These are phyloP conservation scores for Albatrellus sp. DNA, from an alignment of 1,284 basidiomycete species.

Conservation along the genomic window DNA sequence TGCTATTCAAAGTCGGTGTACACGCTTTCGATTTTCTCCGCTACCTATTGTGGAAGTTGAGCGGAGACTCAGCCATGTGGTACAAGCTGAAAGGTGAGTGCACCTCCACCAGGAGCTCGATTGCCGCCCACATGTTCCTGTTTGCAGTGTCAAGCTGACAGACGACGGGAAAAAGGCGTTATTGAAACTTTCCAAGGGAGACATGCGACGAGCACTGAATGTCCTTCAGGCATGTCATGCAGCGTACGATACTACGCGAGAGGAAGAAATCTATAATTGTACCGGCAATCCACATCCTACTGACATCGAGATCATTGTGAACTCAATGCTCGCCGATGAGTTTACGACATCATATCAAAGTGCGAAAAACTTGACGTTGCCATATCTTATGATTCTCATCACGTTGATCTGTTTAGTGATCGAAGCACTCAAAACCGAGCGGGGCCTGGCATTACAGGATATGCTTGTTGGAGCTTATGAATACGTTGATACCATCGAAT, in stretches of 20 bases:
- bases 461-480: conserved; percentile 91
- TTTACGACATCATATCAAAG: conserved; percentile 88
- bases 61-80: conserved; percentile 68
- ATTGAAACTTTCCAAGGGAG: conserved; percentile 86
- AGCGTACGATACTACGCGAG: conserved; percentile 82
- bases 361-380: conserved; percentile 26
- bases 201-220: conserved; percentile 96
- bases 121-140: neutral
- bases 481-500: conserved; percentile 76
- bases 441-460: conserved; percentile 92
- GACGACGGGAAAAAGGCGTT: conserved; percentile 82
- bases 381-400: neutral
- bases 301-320: conserved; percentile 88
- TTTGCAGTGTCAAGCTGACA: conserved; percentile 70
- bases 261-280: conserved; percentile 91
- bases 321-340: conserved; percentile 94
- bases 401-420: conserved; percentile 48
- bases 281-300: conserved; percentile 93
- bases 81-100: conserved; percentile 76
- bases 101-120: neutral
- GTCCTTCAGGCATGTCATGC: conserved; percentile 97
- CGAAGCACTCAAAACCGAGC: conserved; percentile 76
- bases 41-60: conserved; percentile 81
- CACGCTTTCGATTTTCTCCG: conserved; percentile 95
- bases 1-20: conserved; percentile 97